These are phyloP conservation scores for Eleusine indica DNA, from an alignment of 176 grass and related monocot genomes.

Conservation along the genomic window DNA sequence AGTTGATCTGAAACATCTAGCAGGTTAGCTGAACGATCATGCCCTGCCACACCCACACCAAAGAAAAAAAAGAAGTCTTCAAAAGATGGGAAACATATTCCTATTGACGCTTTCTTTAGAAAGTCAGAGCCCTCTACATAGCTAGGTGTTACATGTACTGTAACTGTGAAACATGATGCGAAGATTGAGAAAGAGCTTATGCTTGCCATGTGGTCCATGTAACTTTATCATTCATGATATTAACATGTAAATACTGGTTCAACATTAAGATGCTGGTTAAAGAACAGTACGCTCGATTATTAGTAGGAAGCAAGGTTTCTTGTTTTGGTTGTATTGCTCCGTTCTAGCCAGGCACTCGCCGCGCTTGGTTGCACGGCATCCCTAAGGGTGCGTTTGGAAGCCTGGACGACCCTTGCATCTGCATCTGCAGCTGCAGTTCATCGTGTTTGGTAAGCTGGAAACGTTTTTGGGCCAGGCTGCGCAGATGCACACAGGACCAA, in stretches of 20 bases:
- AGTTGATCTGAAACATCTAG: not conserved
- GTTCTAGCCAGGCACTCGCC: too few relatives aligned
- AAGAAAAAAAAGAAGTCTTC: conserved; percentile 68
- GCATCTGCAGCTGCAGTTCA: too few relatives aligned
- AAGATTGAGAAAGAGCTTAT: not conserved
- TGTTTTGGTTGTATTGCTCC: too few relatives aligned
- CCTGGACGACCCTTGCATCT: too few relatives aligned
- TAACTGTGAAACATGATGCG: not conserved
- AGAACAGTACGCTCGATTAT: not conserved
- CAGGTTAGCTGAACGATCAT: conserved; percentile 50
- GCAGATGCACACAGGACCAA: too few relatives aligned
- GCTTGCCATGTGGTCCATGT: conserved; percentile 23
- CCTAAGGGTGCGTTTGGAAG: too few relatives aligned
- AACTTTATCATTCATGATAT: conserved; percentile 6
- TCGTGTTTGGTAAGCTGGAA: too few relatives aligned
- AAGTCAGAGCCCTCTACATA: conserved; percentile 14
- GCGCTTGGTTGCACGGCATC: too few relatives aligned
- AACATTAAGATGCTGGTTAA: not conserved
- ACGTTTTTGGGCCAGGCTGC: too few relatives aligned
- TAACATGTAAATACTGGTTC: conserved; percentile 34
- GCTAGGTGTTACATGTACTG: not conserved
- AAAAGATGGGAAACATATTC: conserved; percentile 67
- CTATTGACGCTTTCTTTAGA: conserved; percentile 78
- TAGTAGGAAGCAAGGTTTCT: too few relatives aligned
- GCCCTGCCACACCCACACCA: conserved; percentile 31